Evolutionary conservation across 2,329 filamentous ascomycete species (phyloP), one percentile per base, ranked within the genome.

Genomic region (Oidium heveae): DNA sequence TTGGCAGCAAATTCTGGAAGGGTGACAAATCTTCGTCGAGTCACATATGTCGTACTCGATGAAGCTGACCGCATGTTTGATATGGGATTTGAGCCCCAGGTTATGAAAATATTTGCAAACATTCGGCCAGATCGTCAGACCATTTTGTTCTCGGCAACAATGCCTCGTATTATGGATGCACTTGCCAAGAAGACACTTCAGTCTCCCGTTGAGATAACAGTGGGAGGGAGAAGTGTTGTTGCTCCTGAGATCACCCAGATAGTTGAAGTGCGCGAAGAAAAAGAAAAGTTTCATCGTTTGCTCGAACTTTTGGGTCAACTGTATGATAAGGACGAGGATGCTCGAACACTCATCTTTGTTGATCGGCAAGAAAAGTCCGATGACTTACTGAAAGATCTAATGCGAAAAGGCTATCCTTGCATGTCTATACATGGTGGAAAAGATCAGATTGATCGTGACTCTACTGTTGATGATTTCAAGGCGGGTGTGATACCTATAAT

Each of bases 51-150:
- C 24, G 91, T 98, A 12, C 76, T 98, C 41, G 91, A 98, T 65
- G 91, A 98, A 69, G 91, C 91, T 51, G 91, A 98, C 68, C 83
- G 91, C 58, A 96, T 98, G 91, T 95, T 96, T 65, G 91, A 98
- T 66, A 96, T 98, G 91, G 91, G 91, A 15, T 98, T 98, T 64
- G 89, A 94, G 68, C 89, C 91, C 1, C 91, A 98, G 67, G 88
- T 98, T 54, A 91, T 91, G 79, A 95, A 94, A 68, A 91, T 98
- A 56, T 80, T 96, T 65, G 79, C 80, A 60, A 94, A 91, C 63
- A 84, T 94, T 66, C 82, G 91, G 51, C 88, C 91, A 0, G 85
- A 95, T 65, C 81, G 85, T 53, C 91, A 98, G 66, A 94, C 87
- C 0, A 87, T 96, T 53, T 74, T 96, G 24, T 98, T 96, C 67